phyloP scores from a whole-genome alignment of 768 basidiomycete genomes.

The Lactarius psammicola region DNA sequence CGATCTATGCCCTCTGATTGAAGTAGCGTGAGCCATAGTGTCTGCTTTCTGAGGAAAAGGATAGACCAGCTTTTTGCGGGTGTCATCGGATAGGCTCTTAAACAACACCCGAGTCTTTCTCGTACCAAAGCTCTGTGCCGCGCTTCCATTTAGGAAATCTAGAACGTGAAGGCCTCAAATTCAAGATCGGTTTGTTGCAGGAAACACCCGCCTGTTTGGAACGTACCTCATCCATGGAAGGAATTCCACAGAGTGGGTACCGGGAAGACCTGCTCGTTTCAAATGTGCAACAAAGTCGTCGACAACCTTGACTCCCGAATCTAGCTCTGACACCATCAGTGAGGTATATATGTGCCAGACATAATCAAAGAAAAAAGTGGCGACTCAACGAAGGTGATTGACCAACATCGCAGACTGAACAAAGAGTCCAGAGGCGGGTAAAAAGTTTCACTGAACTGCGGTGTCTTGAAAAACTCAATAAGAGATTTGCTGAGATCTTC shows the following conservation, averaged over 20 bases:
- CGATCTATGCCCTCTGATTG: not conserved
- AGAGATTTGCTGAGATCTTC: slow-evolving; percentile 4
- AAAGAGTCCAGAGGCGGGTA: slow-evolving; percentile 1
- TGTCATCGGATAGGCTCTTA: slow-evolving; percentile 2
- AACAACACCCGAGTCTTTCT: slow-evolving; percentile 7
- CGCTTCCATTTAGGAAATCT: slow-evolving; percentile 22
- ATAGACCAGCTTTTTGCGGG: not conserved
- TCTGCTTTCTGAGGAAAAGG: not conserved
- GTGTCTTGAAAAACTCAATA: not conserved
- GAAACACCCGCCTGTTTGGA: not conserved
- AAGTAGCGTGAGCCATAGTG: not conserved
- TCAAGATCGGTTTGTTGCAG: no score
- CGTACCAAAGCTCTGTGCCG: slow-evolving; percentile 1
- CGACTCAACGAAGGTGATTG: not conserved
- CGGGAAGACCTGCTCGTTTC: not conserved
- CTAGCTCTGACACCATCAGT: not conserved
- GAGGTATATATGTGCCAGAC: slow-evolving; percentile 18
- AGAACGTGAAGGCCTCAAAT: no score
- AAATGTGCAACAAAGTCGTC: not conserved
- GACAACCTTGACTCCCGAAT: not conserved
- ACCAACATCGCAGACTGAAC: not conserved
- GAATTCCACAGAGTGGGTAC: slow-evolving; percentile 16
- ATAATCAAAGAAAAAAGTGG: slow-evolving; percentile 16
- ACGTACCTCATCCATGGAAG: slow-evolving; percentile 20
- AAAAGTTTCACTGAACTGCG: slow-evolving; percentile 6